Conservation (phyloP, 2,329 filamentous ascomycete genomes). For the Elsinoe perseae region DNA sequence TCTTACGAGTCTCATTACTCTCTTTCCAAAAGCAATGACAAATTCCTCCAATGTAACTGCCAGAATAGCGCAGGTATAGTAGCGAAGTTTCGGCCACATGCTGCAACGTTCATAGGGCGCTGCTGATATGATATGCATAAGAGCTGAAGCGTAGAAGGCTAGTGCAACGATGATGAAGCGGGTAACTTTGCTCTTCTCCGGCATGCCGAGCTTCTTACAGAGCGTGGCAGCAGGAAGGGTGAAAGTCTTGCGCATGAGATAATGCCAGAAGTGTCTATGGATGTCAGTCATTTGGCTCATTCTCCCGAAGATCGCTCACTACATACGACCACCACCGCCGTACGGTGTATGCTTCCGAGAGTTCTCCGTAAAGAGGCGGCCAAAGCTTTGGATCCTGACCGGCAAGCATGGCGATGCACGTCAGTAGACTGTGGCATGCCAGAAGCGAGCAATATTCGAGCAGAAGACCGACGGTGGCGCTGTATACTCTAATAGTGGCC, state of each 20-base stretch:
- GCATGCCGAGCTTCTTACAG: not conserved
- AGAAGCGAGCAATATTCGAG: not conserved
- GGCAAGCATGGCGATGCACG: constrained; percentile 4
- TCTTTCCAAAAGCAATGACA: not conserved
- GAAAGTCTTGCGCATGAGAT: constrained; percentile 2
- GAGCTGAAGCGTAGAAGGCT: not conserved
- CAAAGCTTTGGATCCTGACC: constrained; percentile 5
- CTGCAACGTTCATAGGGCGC: not conserved
- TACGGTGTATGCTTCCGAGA: constrained; percentile 10
- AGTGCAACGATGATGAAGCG: constrained; percentile 2
- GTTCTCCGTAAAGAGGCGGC: constrained; percentile 8
- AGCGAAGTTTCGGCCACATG: not conserved
- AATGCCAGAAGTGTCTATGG: constrained; percentile 12
- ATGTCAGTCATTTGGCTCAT: not conserved
- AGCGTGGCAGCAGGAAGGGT: not conserved
- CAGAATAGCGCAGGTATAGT: constrained; percentile 1
- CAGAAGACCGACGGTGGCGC: not conserved
- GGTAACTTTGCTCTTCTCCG: not conserved
- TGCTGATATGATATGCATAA: constrained; percentile 7
- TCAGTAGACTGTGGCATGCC: constrained; percentile 1
- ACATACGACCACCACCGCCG: constrained; percentile 9
- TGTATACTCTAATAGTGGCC: not conserved
- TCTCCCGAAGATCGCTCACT: not conserved
- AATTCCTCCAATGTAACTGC: not conserved
- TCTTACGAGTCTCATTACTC: not conserved